Evolutionary conservation across 352 stramenopile species (phyloP).

Genomic region (Phytophthora aleatoria): DNA sequence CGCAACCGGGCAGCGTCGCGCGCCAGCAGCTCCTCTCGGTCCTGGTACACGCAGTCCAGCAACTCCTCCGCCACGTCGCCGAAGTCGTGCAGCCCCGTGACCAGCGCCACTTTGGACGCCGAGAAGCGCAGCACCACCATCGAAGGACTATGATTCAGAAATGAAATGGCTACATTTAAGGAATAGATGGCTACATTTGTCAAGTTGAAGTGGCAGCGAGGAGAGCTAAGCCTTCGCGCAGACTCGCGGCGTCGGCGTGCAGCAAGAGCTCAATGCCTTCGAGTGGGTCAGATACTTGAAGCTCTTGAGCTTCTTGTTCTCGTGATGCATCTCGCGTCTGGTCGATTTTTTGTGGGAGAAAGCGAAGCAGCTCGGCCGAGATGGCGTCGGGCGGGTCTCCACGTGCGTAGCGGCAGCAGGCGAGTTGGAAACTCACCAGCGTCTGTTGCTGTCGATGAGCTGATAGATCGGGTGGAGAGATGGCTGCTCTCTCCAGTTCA

Average conservation of each 20-base stretch:
- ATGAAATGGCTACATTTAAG: conserved; percentile 10
- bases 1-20: conserved; percentile 49
- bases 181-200: conserved; percentile 6
- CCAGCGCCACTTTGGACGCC: conserved; percentile 71
- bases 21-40: conserved; percentile 56
- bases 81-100: conserved; percentile 77
- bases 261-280: conserved; percentile 26
- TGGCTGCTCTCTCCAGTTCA: not conserved
- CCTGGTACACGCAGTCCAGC: conserved; percentile 64
- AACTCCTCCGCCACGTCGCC: conserved; percentile 54
- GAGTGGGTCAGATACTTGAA: conserved; percentile 1
- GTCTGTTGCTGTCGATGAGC: conserved; percentile 21
- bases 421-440: conserved; percentile 38
- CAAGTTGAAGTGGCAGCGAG: conserved; percentile 20
- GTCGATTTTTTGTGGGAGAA: not conserved
- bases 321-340: not conserved
- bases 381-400: conserved; percentile 16
- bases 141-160: not conserved
- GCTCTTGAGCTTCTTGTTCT: conserved; percentile 3
- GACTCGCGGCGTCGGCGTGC: conserved; percentile 22
- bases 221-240: conserved; percentile 18
- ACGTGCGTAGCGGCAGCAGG: conserved; percentile 35
- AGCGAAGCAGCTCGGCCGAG: conserved; percentile 18
- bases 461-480: not conserved
- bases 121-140: conserved; percentile 60